Evolutionary conservation across 2,329 filamentous ascomycete genomes (phyloP).

Genomic region (Fusarium algeriense): DNA sequence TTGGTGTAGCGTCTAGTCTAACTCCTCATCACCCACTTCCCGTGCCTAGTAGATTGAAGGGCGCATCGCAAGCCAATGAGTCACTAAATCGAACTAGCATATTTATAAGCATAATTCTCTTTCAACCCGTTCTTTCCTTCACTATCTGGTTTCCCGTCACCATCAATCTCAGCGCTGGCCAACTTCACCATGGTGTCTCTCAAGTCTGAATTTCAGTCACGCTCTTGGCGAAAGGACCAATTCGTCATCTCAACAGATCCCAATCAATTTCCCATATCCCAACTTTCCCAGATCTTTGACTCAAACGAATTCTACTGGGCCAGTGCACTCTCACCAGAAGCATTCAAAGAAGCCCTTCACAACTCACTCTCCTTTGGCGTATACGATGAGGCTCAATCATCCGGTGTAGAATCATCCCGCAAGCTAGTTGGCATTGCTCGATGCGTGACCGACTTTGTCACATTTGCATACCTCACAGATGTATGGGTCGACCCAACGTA

Average conservation of each 20-base stretch:
- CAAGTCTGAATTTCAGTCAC: not conserved
- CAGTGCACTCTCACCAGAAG: conserved; percentile 57
- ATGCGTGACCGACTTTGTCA: conserved; percentile 72
- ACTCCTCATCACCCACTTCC: not conserved
- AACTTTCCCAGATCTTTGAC: conserved; percentile 62
- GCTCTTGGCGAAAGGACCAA: conserved; percentile 57
- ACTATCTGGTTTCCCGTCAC: rapidly evolving
- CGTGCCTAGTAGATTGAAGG: not conserved
- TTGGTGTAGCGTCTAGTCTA: not conserved
- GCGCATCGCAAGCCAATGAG: not conserved
- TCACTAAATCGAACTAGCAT: not conserved
- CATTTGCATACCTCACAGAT: conserved; percentile 73
- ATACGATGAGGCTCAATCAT: conserved; percentile 50
- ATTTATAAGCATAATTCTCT: not conserved
- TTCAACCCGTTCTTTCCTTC: rapidly evolving
- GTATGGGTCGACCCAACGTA: conserved; percentile 69
- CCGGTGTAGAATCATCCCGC: rapidly evolving
- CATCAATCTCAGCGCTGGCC: rapidly evolving
- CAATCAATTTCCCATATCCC: conserved; percentile 60
- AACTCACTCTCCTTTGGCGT: conserved; percentile 69
- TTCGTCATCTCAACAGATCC: conserved; percentile 69
- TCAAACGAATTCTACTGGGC: conserved; percentile 69
- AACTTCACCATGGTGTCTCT: not conserved
- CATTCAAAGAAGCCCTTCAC: conserved; percentile 60
- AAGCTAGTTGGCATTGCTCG: conserved; percentile 54